Conservation (phyloP, 164 flowering plant genomes). For the Berberis thunbergii region DNA sequence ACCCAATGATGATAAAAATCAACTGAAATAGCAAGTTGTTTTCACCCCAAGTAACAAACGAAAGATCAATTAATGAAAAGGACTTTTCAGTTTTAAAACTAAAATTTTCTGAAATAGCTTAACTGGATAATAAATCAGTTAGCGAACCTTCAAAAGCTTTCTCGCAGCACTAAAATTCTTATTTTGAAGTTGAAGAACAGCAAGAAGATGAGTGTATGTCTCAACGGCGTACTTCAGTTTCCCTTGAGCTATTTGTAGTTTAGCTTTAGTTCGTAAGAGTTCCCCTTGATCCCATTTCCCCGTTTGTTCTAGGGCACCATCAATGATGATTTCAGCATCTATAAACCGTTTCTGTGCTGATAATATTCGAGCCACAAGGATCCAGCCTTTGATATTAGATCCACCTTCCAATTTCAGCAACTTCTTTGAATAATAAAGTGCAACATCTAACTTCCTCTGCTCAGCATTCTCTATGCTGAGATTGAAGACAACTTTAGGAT, state of each 20-base stretch:
- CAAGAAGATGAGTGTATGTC: slow-evolving; percentile 79
- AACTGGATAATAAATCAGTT: slow-evolving; percentile 2
- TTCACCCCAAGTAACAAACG: no score
- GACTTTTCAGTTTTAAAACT: not conserved
- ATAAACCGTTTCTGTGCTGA: slow-evolving; percentile 67
- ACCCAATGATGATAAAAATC: no score
- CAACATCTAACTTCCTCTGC: slow-evolving; percentile 74
- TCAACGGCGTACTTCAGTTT: slow-evolving; percentile 50
- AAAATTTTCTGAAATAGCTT: not conserved
- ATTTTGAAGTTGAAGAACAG: slow-evolving; percentile 59
- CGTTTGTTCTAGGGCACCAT: slow-evolving; percentile 78
- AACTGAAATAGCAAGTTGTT: no score
- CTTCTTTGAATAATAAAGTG: slow-evolving; percentile 65
- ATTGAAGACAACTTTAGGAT: slow-evolving; percentile 43
- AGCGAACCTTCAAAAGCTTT: slow-evolving; percentile 42
- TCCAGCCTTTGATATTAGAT: slow-evolving; percentile 44
- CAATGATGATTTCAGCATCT: slow-evolving; percentile 66
- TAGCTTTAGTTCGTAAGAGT: slow-evolving; percentile 67
- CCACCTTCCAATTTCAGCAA: slow-evolving; percentile 61
- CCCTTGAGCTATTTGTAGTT: slow-evolving; percentile 72
- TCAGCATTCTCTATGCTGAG: slow-evolving; percentile 80
- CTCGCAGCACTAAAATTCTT: slow-evolving; percentile 45
- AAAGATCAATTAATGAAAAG: no score
- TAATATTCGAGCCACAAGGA: slow-evolving; percentile 67
- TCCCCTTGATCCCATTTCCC: slow-evolving; percentile 85